Base-by-base conservation (phyloP, 345 rosid genomes). In the Corchorus capsularis region DNA sequence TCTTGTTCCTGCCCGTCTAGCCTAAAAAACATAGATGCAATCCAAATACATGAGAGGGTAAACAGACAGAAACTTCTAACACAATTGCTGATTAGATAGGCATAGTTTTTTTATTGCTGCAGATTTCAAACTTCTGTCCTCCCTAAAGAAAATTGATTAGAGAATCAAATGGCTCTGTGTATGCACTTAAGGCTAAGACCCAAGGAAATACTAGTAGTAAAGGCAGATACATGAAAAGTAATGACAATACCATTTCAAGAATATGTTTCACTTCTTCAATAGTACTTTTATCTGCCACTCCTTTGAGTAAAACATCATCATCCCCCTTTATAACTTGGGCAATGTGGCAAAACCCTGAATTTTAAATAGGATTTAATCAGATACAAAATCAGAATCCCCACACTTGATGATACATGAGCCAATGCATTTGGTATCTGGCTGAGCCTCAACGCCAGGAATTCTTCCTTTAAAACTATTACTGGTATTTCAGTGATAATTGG, bases 211-310 rank as follows among this genome's bases (percentile, higher is more conserved):
- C 3, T 10, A 32, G 17, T 34, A 53, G 61, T 53, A 54, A 17
- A 20, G 53, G 19, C 17, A 67, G 46, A 75, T 66, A 59, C 9
- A 4, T 32, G 4, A 4, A 17, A 60, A 72, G 68, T 12, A 6
- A 46, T 55, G 63, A 59, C 37, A 69, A 55, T 85, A 93, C 98
- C 97, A 86, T 84, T 71, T 92, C 97, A 80, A 93, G 91, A 54
- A 93, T 79, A 32, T 76, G 89, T 81, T 92, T 93, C 77, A 96
- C 90, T 81, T 96, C 97, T 79, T 88, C 91, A 56, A 83, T 72
- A 73, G 79, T 67, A 72, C 79, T 78, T 82, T 78, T 90, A 78
- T 93, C 97, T 77, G 63, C 86, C 59, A 86, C 80, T 65, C 91
- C 91, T 83, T 83, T 90, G 45, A 91, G 85, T 14, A 91, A 82